Percentiles rank a stretch among this genome's conserved stretches.
Conservation (phyloP, 169 alveolate genomes). For the Plasmodium relictum region DNA sequence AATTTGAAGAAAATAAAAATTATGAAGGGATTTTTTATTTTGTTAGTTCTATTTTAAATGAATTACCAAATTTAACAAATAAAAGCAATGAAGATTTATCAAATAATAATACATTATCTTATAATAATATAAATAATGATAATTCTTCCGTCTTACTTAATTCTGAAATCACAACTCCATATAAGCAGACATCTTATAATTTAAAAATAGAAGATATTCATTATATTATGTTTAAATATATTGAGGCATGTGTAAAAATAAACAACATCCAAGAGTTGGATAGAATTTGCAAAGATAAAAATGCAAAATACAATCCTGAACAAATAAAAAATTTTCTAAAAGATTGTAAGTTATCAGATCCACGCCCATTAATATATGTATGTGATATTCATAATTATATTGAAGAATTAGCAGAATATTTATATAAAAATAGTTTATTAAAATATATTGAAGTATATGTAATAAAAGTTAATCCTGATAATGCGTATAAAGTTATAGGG, state of each 20-base stretch:
- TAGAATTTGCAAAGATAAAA: slow-evolving; percentile 96
- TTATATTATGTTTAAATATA: slow-evolving; percentile 92
- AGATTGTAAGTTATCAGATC: slow-evolving; percentile 96
- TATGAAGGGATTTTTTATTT: slow-evolving; percentile 77
- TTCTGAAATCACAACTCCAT: slow-evolving; percentile 58
- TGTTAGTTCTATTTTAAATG: slow-evolving; percentile 67
- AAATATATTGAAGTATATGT: slow-evolving; percentile 98
- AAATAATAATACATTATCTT: slow-evolving; percentile 10
- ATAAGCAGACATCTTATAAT: slow-evolving; percentile 21
- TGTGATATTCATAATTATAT: slow-evolving; percentile 98
- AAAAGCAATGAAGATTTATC: neutral
- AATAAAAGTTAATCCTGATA: slow-evolving; percentile 95
- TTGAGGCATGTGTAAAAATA: slow-evolving; percentile 97
- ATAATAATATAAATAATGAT: slow-evolving; percentile 50
- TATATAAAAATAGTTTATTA: slow-evolving; percentile 96
- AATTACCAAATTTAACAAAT: slow-evolving; percentile 44
- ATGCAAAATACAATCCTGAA: slow-evolving; percentile 95
- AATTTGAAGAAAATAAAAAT: slow-evolving; percentile 78
- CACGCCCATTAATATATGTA: slow-evolving; percentile 98
- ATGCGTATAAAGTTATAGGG: slow-evolving; percentile 98
- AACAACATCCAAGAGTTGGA: slow-evolving; percentile 97
- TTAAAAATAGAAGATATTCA: slow-evolving; percentile 76
- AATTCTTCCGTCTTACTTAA: slow-evolving; percentile 76
- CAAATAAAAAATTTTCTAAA: slow-evolving; percentile 97
- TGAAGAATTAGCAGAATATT: slow-evolving; percentile 97